Conservation (phyloP, 176 grass and related monocot genomes). For the Bromus sterilis region DNA sequence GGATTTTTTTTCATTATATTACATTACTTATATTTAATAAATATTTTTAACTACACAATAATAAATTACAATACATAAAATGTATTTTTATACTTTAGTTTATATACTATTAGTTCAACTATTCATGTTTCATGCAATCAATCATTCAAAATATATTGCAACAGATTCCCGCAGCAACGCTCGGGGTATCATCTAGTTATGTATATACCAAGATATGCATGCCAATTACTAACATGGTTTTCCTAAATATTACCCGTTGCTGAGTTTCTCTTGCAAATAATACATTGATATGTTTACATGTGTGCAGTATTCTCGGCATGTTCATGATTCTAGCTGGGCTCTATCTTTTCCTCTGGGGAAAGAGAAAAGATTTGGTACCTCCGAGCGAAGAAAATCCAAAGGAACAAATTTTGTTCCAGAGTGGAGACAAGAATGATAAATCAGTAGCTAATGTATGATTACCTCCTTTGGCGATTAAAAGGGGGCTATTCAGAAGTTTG, state of each 20-base stretch:
- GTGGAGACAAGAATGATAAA: neutral
- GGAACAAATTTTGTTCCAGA: neutral
- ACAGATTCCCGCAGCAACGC: too few relatives aligned
- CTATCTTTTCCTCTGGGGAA: constrained; percentile 32
- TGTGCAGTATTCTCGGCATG: constrained; percentile 35
- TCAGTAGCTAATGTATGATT: constrained; percentile 7
- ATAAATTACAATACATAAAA: too few relatives aligned
- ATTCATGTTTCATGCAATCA: too few relatives aligned
- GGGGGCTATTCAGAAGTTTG: neutral
- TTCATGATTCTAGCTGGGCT: constrained; percentile 37
- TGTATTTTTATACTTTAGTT: too few relatives aligned
- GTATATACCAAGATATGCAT: neutral
- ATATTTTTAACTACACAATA: too few relatives aligned
- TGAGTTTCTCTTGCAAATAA: neutral
- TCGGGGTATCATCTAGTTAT: too few relatives aligned
- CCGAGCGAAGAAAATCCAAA: neutral
- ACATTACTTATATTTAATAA: too few relatives aligned
- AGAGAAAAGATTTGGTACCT: constrained; percentile 15
- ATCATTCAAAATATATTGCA: too few relatives aligned
- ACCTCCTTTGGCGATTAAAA: neutral
- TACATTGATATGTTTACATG: neutral
- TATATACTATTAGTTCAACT: too few relatives aligned
- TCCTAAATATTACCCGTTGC: neutral
- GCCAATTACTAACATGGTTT: neutral
- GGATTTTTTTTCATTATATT: too few relatives aligned